phyloP scores from a whole-genome alignment of 2,329 filamentous ascomycete species.

The Zymoseptoria crescenta region DNA sequence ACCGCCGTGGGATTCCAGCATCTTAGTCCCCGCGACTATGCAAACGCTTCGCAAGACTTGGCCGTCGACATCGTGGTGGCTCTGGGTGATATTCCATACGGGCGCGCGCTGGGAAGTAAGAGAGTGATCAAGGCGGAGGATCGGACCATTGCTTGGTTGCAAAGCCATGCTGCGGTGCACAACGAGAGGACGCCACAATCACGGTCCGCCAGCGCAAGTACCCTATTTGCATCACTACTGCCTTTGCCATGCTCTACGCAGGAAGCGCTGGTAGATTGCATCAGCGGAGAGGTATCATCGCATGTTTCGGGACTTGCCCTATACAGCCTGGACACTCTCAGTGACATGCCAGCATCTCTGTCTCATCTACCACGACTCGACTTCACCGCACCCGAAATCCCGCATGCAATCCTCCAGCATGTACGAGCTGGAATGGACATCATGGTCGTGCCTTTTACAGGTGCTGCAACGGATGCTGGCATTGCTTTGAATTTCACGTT shows the following conservation, averaged over 20 bases:
- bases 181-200: not conserved
- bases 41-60: conserved; percentile 54
- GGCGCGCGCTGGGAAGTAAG: conserved; percentile 46
- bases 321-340: conserved; percentile 64
- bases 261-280: conserved; percentile 66
- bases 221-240: conserved; percentile 59
- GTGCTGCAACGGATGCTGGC: conserved; percentile 68
- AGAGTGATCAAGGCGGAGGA: conserved; percentile 76
- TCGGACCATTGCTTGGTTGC: conserved; percentile 74
- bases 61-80: conserved; percentile 74
- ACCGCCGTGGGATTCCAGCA: conserved; percentile 80
- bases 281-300: conserved; percentile 56
- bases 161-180: conserved; percentile 49
- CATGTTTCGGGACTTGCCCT: conserved; percentile 64
- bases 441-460: conserved; percentile 68
- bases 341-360: conserved; percentile 57
- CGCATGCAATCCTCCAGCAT: conserved; percentile 70
- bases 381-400: conserved; percentile 60
- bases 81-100: conserved; percentile 64
- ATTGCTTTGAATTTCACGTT: conserved; percentile 77
- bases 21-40: conserved; percentile 62
- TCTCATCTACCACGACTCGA: conserved; percentile 63
- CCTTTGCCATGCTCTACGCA: conserved; percentile 70
- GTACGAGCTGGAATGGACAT: conserved; percentile 72
- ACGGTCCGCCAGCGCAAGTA: conserved; percentile 31